Percentiles rank a stretch among this genome's conserved stretches.
phyloP scores from a whole-genome alignment of 495 filamentous ascomycete genomes.

The Trichocladium uniseriatum region DNA sequence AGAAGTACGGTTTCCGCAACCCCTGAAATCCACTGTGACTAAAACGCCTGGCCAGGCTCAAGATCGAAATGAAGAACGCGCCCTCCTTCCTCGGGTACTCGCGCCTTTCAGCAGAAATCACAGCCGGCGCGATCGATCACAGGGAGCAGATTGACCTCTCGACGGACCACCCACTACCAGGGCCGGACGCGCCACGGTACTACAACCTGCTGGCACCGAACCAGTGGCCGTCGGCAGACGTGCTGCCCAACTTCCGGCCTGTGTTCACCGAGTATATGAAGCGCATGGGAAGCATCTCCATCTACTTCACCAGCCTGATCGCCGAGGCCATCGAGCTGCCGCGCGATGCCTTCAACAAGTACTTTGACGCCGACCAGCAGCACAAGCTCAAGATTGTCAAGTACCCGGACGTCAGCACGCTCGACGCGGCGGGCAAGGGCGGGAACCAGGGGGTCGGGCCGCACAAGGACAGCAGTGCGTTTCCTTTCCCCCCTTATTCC shows the following conservation, averaged over 20 bases:
- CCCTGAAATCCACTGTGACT: neutral
- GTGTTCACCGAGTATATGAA: conserved; percentile 66
- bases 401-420: conserved; percentile 56
- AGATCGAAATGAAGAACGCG: conserved; percentile 85
- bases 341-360: conserved; percentile 62
- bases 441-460: conserved; percentile 72
- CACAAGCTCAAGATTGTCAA: conserved; percentile 92
- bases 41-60: conserved; percentile 39
- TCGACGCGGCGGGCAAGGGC: conserved; percentile 37
- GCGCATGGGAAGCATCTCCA: conserved; percentile 59
- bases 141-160: conserved; percentile 90
- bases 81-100: conserved; percentile 56
- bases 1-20: conserved; percentile 45
- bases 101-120: conserved; percentile 53
- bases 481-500: neutral
- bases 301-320: conserved; percentile 72
- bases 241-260: conserved; percentile 62
- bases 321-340: conserved; percentile 79
- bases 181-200: conserved; percentile 56
- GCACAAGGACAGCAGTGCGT: conserved; percentile 73
- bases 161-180: conserved; percentile 61
- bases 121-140: conserved; percentile 51
- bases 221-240: conserved; percentile 69
- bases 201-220: conserved; percentile 77
- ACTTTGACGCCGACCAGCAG: conserved; percentile 74